Base-by-base conservation (phyloP, 2,329 filamentous ascomycete species). In the Elsinoe australis region DNA sequence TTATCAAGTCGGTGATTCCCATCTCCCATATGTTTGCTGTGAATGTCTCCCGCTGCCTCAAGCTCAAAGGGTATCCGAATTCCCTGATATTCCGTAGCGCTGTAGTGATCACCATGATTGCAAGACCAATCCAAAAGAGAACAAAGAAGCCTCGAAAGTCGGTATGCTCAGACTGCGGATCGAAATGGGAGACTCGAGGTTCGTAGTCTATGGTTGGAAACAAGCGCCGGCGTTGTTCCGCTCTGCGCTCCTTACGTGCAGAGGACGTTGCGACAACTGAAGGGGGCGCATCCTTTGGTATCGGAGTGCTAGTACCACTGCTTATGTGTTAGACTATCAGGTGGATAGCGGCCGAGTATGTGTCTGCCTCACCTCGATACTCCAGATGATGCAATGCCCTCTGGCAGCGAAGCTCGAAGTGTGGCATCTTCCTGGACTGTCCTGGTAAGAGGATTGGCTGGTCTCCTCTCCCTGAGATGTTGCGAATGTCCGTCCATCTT, bases 71-170 rank as follows among this genome's bases (percentile, higher is more conserved):
- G 62, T 83, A 86, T 17, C 92, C 92, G 0, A 87, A 95, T 63
- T 96, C 92, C 66, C 90, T 94, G 61, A 92, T 79, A 65, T 95
- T 96, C 59, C 90, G 81, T 60, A 95, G 69, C 73, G 88, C 87
- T n/a, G 86, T 86, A 2, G 90, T 96, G 53, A 95, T 83, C 59
- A 89, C 87, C 89, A 98, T 95, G 65, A 98, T 94, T 56, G 86
- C 87, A 51, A 98, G 74, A 7, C 87, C 87, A 55, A 98, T 90
- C 92, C 92, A 98, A 70, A 98, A 98, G 29, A 98, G 78, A 47
- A 92, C 87, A 70, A 95, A 98, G 76, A 98, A 98, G 62, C 92
- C 92, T 58, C 87, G 81, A 64, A 98, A 98, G 67, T 98, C 88
- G 60, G 82, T 82, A 64, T 96, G 89, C 60, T 95, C 88, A 66